Evolutionary conservation across 1,139 yeast genomes (phyloP).

Genomic region (Ogataea hybrid): DNA sequence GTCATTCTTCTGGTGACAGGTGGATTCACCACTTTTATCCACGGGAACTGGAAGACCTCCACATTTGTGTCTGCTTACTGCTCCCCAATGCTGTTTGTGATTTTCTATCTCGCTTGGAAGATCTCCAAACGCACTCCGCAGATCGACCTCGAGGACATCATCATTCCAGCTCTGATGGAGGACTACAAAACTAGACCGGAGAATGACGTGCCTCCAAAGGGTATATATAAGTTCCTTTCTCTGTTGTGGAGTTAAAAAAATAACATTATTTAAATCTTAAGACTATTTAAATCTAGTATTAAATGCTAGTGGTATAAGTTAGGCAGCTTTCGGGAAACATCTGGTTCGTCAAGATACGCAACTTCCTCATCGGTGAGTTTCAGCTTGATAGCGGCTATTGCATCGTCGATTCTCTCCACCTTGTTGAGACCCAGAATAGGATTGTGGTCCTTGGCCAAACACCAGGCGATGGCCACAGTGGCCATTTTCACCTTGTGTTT

Average conservation of each 20-base stretch:
- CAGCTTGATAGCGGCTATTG: conserved; percentile 43
- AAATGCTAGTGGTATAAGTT: background rate
- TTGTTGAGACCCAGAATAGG: conserved; percentile 55
- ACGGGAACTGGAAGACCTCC: conserved; percentile 37
- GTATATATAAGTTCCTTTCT: background rate
- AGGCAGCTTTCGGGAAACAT: conserved; percentile 11
- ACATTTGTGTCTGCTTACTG: conserved; percentile 35
- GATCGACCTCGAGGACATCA: conserved; percentile 7
- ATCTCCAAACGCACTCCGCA: conserved; percentile 5
- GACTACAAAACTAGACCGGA: conserved; percentile 42
- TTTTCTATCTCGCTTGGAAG: conserved; percentile 7
- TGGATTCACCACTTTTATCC: conserved; percentile 39
- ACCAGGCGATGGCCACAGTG: conserved; percentile 54
- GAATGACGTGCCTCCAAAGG: conserved; percentile 23
- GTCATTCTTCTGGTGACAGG: conserved; percentile 38
- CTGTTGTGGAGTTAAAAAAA: background rate
- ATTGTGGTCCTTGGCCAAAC: conserved; percentile 43
- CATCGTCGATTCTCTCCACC: conserved; percentile 51
- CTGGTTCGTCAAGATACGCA: conserved; percentile 19
- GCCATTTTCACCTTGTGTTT: conserved; percentile 50
- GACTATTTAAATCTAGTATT: background rate
- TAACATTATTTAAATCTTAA: background rate
- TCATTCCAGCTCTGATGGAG: conserved; percentile 26
- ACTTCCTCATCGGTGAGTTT: conserved; percentile 36
- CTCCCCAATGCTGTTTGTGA: conserved; percentile 38